Percentiles rank a stretch among this genome's conserved stretches.
Evolutionary conservation across 129 eudicot genomes (phyloP).

Genomic region (Pulicaria dysenterica): DNA sequence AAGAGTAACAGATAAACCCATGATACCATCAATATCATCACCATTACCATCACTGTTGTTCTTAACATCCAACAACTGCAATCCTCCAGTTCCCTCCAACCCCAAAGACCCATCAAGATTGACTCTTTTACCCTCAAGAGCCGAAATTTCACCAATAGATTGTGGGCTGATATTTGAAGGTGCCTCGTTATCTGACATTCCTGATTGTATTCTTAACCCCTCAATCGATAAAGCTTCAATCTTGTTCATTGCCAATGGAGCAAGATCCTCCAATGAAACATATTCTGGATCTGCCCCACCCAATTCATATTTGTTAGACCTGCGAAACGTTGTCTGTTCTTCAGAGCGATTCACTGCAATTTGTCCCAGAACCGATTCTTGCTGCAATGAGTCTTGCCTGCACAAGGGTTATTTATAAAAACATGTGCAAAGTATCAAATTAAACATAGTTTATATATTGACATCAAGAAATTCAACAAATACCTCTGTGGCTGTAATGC

Average conservation of each 20-base stretch:
- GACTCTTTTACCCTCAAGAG: constrained; percentile 59
- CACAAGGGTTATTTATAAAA: constrained; percentile 14
- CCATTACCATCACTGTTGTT: constrained; percentile 30
- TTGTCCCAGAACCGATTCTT: constrained; percentile 43
- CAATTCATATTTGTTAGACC: constrained; percentile 40
- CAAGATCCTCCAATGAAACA: constrained; percentile 77
- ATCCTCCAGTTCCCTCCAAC: constrained; percentile 77
- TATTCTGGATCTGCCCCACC: constrained; percentile 48
- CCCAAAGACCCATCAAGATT: constrained; percentile 58
- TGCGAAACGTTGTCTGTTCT: constrained; percentile 28
- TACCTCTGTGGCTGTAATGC: constrained; percentile 58
- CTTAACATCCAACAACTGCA: constrained; percentile 71
- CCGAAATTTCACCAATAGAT: constrained; percentile 60
- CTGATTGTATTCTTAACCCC: constrained; percentile 93
- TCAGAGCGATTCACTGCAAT: constrained; percentile 21
- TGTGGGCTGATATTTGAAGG: constrained; percentile 65
- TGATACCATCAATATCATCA: constrained; percentile 65
- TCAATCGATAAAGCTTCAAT: constrained; percentile 87
- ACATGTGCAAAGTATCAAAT: constrained; percentile 5
- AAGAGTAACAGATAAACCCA: constrained; percentile 84
- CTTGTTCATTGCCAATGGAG: constrained; percentile 85
- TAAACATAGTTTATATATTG: constrained; percentile 6
- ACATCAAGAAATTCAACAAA: background rate
- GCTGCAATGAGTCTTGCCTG: constrained; percentile 54
- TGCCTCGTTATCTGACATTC: constrained; percentile 77